phyloP scores from a whole-genome alignment of 2,329 filamentous ascomycete genomes.

The Neofusicoccum laricinum region DNA sequence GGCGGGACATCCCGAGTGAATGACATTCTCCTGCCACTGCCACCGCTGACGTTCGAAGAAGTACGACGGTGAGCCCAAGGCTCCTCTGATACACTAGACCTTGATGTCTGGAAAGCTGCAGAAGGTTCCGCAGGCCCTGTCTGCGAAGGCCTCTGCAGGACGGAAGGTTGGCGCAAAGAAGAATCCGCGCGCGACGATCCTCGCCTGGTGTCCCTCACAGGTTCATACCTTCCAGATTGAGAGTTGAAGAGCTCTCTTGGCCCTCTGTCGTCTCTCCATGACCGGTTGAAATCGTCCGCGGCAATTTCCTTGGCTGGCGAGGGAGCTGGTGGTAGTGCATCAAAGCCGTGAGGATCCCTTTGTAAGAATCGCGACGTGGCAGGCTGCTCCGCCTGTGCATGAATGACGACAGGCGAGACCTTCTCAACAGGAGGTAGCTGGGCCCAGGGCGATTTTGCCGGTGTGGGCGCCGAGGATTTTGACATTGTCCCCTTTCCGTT shows the following conservation, averaged over 20 bases:
- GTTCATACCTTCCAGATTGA: constrained; percentile 90
- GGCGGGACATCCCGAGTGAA: constrained; percentile 41
- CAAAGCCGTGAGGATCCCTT: constrained; percentile 57
- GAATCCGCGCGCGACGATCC: constrained; percentile 64
- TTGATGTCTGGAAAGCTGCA: constrained; percentile 77
- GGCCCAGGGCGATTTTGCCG: constrained; percentile 90
- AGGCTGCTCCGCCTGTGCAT: constrained; percentile 47
- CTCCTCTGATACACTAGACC: constrained; percentile 61
- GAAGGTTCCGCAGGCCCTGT: constrained; percentile 75
- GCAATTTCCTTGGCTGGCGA: constrained; percentile 75
- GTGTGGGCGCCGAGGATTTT: constrained; percentile 66
- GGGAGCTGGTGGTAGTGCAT: constrained; percentile 52
- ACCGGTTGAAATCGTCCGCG: constrained; percentile 87
- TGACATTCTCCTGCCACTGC: constrained; percentile 63
- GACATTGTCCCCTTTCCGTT: constrained; percentile 62
- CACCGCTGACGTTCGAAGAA: constrained; percentile 87
- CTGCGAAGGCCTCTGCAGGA: constrained; percentile 70
- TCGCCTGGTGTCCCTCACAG: constrained; percentile 72
- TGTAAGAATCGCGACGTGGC: constrained; percentile 49
- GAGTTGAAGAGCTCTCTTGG: constrained; percentile 87
- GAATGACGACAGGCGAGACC: constrained; percentile 65
- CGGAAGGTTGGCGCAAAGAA: constrained; percentile 67
- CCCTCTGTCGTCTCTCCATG: constrained; percentile 71
- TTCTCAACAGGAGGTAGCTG: constrained; percentile 80
- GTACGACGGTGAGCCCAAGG: constrained; percentile 74